Evolutionary conservation across 2,329 filamentous ascomycete genomes (phyloP).

Genomic region (Passalora sequoiae): DNA sequence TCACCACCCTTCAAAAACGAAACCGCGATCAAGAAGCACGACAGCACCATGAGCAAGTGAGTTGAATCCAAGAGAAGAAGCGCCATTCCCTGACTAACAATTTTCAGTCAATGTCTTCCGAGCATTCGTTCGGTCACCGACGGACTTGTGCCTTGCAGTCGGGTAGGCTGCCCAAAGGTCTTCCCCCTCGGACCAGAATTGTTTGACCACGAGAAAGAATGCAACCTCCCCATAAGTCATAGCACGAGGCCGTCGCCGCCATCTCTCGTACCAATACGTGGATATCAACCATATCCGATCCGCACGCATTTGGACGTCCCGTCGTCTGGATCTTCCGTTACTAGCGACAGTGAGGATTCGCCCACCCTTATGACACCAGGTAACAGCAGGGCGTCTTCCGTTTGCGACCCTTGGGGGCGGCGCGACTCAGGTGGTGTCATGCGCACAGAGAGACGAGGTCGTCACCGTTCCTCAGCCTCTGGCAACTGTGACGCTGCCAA

Average conservation of each 20-base stretch:
- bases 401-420: conserved; percentile 1
- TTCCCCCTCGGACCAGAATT: no score
- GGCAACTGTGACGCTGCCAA: neutral
- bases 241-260: no score
- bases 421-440: conserved; percentile 7
- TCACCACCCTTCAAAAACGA: no score
- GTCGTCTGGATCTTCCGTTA: conserved; percentile 8
- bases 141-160: neutral
- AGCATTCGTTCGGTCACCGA: neutral
- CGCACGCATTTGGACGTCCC: conserved; percentile 3
- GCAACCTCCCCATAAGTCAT: no score
- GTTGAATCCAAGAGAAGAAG: neutral
- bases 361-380: conserved; percentile 13
- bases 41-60: conserved; percentile 1
- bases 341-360: conserved; percentile 11
- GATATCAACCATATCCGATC: conserved; percentile 6
- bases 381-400: conserved; percentile 11
- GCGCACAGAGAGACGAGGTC: conserved; percentile 2
- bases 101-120: neutral
- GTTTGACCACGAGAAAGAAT: no score
- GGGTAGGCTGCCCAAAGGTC: neutral
- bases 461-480: neutral
- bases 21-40: neutral
- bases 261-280: no score
- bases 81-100: no score